Evolutionary conservation across 768 basidiomycete species (phyloP).

Genomic region (Xanthoconium stramineum): DNA sequence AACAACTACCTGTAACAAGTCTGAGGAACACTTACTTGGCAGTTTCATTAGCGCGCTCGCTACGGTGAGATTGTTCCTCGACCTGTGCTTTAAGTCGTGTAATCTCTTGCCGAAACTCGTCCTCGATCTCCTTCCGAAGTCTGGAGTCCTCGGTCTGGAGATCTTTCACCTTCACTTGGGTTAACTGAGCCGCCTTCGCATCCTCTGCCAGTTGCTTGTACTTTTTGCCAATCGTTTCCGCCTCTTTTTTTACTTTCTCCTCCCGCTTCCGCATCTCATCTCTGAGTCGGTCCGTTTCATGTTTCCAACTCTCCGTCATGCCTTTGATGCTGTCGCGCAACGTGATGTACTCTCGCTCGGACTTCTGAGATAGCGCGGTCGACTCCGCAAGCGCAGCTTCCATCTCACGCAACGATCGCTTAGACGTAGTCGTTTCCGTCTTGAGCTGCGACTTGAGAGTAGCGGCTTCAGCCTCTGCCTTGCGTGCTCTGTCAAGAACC

Average conservation of each 20-base stretch:
- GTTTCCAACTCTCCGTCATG: slow-evolving; percentile 69
- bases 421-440: slow-evolving; percentile 64
- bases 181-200: slow-evolving; percentile 49
- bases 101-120: slow-evolving; percentile 58
- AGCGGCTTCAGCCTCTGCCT: slow-evolving; percentile 76
- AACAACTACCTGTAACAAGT: not conserved
- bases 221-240: slow-evolving; percentile 65
- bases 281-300: slow-evolving; percentile 65
- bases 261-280: slow-evolving; percentile 77
- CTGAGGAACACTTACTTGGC: slow-evolving; percentile 48
- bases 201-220: slow-evolving; percentile 64
- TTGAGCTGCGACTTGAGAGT: slow-evolving; percentile 71
- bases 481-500: slow-evolving; percentile 82
- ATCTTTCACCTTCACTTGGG: slow-evolving; percentile 45
- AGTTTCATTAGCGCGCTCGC: slow-evolving; percentile 55
- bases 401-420: slow-evolving; percentile 79
- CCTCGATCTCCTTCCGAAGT: slow-evolving; percentile 56
- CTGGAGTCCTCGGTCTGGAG: slow-evolving; percentile 49
- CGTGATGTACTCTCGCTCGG: slow-evolving; percentile 78
- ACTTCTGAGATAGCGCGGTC: slow-evolving; percentile 72
- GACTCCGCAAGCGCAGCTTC: slow-evolving; percentile 70
- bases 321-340: slow-evolving; percentile 73
- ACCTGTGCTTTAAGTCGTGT: slow-evolving; percentile 49
- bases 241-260: slow-evolving; percentile 63
- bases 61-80: slow-evolving; percentile 51